Percentiles rank a stretch among this genome's conserved stretches.
phyloP scores from a whole-genome alignment of 805 yeast species.

The Candida cerambycidarum region DNA sequence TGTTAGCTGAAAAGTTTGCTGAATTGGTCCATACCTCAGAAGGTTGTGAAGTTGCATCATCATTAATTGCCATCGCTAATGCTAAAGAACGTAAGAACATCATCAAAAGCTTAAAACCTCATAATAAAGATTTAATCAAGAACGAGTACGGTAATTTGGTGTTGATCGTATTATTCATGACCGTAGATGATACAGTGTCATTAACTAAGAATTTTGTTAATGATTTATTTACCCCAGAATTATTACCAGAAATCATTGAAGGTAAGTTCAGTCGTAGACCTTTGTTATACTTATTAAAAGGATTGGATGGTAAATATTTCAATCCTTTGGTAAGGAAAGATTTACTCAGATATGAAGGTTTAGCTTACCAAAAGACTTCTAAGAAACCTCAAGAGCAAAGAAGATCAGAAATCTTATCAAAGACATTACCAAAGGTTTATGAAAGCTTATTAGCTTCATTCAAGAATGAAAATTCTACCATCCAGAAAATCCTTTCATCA shows the following conservation, averaged over 20 bases:
- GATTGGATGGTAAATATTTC: constrained; percentile 79
- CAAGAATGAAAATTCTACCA: constrained; percentile 30
- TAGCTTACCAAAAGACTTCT: constrained; percentile 62
- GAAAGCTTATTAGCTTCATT: constrained; percentile 42
- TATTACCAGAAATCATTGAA: constrained; percentile 53
- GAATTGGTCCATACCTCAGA: constrained; percentile 94
- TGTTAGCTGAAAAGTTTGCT: constrained; percentile 84
- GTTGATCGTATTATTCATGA: constrained; percentile 71
- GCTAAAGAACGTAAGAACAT: constrained; percentile 91
- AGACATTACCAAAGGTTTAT: constrained; percentile 66
- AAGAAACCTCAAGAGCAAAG: constrained; percentile 82
- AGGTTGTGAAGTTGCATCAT: constrained; percentile 89
- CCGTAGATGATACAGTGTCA: constrained; percentile 91
- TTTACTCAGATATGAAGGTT: constrained; percentile 56
- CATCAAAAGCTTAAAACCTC: constrained; percentile 69
- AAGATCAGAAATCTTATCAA: constrained; percentile 63
- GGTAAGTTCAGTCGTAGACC: constrained; percentile 89
- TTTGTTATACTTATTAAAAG: constrained; percentile 73
- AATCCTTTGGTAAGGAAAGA: constrained; percentile 65
- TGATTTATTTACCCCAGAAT: constrained; percentile 51
- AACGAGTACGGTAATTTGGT: constrained; percentile 88
- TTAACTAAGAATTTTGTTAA: constrained; percentile 68
- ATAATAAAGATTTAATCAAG: constrained; percentile 70
- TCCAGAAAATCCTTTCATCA: constrained; percentile 55
- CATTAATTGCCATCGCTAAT: constrained; percentile 73